phyloP scores from a whole-genome alignment of 129 eudicot species.

The Centella asiatica region DNA sequence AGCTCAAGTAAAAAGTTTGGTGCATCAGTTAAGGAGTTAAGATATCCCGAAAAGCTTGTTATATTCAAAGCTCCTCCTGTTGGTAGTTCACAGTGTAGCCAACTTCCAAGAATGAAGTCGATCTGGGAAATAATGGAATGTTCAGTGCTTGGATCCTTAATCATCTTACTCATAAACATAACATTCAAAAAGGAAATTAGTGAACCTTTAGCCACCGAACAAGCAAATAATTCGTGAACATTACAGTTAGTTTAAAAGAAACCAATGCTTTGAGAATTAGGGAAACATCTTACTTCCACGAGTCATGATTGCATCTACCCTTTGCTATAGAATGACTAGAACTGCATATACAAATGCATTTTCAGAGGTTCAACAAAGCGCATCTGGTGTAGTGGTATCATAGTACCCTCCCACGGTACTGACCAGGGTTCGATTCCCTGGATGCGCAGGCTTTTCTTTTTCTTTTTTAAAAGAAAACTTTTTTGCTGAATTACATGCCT shows the following conservation, averaged over 20 bases:
- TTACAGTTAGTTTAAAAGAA: no score
- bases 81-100: slow-evolving; percentile 89
- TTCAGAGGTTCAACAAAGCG: no score
- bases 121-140: slow-evolving; percentile 28
- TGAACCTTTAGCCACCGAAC: no score
- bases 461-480: no score
- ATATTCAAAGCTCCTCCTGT: slow-evolving; percentile 75
- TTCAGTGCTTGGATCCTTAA: neutral
- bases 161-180: neutral
- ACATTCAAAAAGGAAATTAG: neutral
- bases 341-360: no score
- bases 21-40: slow-evolving; percentile 68
- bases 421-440: slow-evolving; percentile 85
- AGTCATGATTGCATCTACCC: no score
- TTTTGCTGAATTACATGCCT: no score
- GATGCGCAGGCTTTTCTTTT: no score
- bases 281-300: no score
- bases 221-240: no score
- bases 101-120: slow-evolving; percentile 71
- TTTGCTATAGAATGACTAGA: no score
- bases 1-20: slow-evolving; percentile 75
- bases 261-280: no score
- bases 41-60: slow-evolving; percentile 61
- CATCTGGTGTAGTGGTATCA: slow-evolving; percentile 83
- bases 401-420: slow-evolving; percentile 86